phyloP scores from a whole-genome alignment of 78 protist genomes.

The Cyanophora paradoxa region DNA sequence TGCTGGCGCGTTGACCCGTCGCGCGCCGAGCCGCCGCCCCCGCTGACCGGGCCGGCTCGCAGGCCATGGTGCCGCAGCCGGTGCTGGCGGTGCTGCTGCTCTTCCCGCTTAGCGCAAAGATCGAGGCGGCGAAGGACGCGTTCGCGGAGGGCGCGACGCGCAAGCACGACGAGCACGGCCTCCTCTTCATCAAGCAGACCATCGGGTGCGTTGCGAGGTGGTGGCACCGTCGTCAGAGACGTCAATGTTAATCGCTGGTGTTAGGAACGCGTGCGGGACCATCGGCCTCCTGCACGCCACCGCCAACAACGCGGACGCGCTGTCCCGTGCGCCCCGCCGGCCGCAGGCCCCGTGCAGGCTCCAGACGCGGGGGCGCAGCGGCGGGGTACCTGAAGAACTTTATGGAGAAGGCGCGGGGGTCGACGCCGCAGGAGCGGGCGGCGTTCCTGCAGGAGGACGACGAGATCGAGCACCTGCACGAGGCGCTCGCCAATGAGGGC shows the following conservation, averaged over 20 bases:
- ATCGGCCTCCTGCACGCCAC: constrained; percentile 74
- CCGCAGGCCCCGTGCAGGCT: too few species aligned
- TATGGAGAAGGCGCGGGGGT: constrained; percentile 22
- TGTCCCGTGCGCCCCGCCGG: too few species aligned
- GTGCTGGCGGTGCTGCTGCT: constrained; percentile 71
- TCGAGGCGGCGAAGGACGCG: too few species aligned
- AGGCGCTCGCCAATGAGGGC: constrained; percentile 36
- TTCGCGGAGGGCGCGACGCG: constrained; percentile 33
- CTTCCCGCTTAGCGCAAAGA: constrained; percentile 80
- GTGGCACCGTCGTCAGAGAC: too few species aligned
- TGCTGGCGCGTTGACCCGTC: constrained; percentile 71
- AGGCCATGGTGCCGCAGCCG: constrained; percentile 79
- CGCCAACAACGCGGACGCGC: constrained; percentile 66
- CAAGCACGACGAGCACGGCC: constrained; percentile 19
- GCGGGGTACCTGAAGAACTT: constrained; percentile 43
- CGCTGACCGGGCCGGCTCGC: too few species aligned
- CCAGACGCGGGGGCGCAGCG: too few species aligned
- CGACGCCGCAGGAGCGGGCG: constrained; percentile 62
- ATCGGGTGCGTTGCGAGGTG: too few species aligned
- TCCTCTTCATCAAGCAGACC: constrained; percentile 64
- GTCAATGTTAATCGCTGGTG: too few species aligned
- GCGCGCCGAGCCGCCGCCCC: too few species aligned
- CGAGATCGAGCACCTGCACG: constrained; percentile 43
- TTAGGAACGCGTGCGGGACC: constrained; percentile 91
- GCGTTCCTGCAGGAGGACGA: constrained; percentile 22